phyloP scores from a whole-genome alignment of 305 asterid species.

The Fraxinus sp. region DNA sequence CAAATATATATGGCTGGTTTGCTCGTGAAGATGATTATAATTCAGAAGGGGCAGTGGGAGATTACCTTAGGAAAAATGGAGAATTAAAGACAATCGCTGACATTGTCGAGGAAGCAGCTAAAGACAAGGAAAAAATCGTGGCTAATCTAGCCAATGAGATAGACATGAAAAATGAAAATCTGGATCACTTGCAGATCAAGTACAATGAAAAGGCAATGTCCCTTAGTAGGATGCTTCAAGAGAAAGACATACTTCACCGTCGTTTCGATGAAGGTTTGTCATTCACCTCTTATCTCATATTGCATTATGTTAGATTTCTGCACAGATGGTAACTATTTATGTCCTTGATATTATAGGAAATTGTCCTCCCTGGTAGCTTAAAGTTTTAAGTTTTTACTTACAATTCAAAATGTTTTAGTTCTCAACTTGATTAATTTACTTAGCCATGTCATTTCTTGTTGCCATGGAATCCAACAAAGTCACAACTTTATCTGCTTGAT shows the following conservation, averaged over 20 bases:
- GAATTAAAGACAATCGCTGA: conserved; percentile 58
- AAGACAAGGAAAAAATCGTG: conserved; percentile 45
- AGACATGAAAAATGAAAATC: conserved; percentile 60
- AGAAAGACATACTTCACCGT: conserved; percentile 74
- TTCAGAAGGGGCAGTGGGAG: conserved; percentile 64
- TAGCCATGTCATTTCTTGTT: conserved; percentile 1
- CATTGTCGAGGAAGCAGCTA: conserved; percentile 52
- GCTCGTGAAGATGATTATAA: conserved; percentile 68
- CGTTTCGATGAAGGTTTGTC: conserved; percentile 64
- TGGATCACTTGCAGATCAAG: conserved; percentile 53
- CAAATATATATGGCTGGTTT: conserved; percentile 64
- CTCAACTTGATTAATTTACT: background rate
- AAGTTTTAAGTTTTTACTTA: background rate
- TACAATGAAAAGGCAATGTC: conserved; percentile 62
- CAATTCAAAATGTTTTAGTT: conserved; percentile 3
- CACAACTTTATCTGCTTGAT: conserved; percentile 3
- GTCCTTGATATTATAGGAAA: background rate
- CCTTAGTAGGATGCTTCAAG: conserved; percentile 75
- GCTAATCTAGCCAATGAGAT: conserved; percentile 50
- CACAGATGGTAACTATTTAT: background rate
- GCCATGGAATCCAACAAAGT: conserved; percentile 1
- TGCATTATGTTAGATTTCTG: background rate
- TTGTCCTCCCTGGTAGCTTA: background rate
- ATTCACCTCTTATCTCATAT: conserved; percentile 1
- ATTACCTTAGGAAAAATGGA: conserved; percentile 58